A percentile compares a stretch with the other conserved stretches of the same genome.
phyloP scores from a whole-genome alignment of 2,329 filamentous ascomycete genomes.

The Penicillium verrucosum region DNA sequence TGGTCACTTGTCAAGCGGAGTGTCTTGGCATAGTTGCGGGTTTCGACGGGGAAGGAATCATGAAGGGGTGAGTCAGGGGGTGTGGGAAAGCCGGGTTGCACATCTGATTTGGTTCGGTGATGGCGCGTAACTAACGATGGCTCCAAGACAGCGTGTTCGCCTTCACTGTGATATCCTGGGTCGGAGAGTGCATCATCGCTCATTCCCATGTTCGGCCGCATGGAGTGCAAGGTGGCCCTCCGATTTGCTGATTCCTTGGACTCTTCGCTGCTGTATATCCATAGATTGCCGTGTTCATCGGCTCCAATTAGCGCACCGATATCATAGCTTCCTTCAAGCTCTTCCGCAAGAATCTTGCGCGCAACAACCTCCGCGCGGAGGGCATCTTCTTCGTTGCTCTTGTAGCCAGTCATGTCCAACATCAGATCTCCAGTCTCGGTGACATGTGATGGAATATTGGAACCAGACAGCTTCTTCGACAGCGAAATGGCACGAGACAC shows the following conservation, averaged over 20 bases:
- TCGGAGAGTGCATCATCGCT: conserved; percentile 83
- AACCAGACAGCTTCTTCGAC: conserved; percentile 80
- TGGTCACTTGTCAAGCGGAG: conserved; percentile 92
- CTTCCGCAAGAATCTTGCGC: conserved; percentile 85
- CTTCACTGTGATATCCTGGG: conserved; percentile 92
- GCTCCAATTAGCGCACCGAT: conserved; percentile 93
- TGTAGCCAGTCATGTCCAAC: conserved; percentile 97
- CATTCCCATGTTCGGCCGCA: conserved; percentile 51
- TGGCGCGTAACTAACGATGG: conserved; percentile 54
- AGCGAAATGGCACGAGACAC: conserved; percentile 78
- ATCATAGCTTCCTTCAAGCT: conserved; percentile 91
- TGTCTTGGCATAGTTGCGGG: conserved; percentile 93
- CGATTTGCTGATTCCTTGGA: conserved; percentile 85
- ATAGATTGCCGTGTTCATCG: conserved; percentile 94
- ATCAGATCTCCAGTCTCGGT: conserved; percentile 91
- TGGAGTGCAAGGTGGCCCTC: conserved; percentile 51
- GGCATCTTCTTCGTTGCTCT: conserved; percentile 88
- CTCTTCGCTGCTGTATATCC: conserved; percentile 98
- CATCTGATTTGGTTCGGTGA: conserved; percentile 61
- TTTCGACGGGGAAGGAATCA: conserved; percentile 57
- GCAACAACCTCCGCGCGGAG: conserved; percentile 90
- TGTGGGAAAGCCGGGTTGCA: conserved; percentile 65
- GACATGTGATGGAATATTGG: conserved; percentile 90
- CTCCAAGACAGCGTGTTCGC: conserved; percentile 64
- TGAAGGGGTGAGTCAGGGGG: conserved; percentile 54